Conservation (phyloP, 768 basidiomycete genomes). For the Phanerodontia chrysosporium region DNA sequence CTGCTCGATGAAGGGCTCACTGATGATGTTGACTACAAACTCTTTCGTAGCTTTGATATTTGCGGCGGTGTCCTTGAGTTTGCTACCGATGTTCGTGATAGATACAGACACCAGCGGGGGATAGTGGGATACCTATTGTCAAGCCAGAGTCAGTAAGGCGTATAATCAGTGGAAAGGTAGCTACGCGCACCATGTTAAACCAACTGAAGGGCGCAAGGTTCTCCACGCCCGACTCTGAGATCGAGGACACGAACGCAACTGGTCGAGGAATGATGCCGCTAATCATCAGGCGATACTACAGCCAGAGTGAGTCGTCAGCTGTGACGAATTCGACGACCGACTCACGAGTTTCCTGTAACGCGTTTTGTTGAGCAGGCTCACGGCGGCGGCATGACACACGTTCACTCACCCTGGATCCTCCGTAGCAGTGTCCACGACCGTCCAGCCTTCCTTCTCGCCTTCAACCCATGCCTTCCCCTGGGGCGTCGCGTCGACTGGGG, state of each 20-base stretch:
- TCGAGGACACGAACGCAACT: conserved; percentile 61
- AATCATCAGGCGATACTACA: conserved; percentile 45
- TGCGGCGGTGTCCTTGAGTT: conserved; percentile 56
- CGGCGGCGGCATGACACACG: background rate
- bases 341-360: background rate
- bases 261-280: conserved; percentile 63
- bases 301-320: background rate
- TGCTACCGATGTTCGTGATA: conserved; percentile 40
- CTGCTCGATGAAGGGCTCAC: conserved; percentile 56
- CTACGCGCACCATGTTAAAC: conserved; percentile 16
- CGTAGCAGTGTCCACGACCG: conserved; percentile 2
- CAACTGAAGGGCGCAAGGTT: conserved; percentile 55
- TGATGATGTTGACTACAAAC: conserved; percentile 72
- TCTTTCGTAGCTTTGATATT: conserved; percentile 63
- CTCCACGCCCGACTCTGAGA: conserved; percentile 43
- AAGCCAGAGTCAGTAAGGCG: background rate
- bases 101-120: conserved; percentile 66
- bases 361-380: background rate
- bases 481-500: background rate
- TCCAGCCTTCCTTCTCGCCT: conserved; percentile 12
- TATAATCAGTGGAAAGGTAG: too few species aligned
- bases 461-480: conserved; percentile 2
- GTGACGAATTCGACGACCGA: too few species aligned
- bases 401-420: background rate
- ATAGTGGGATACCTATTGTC: conserved; percentile 49